Conservation (phyloP, 2,329 filamentous ascomycete genomes). For the Nakataea oryzae region DNA sequence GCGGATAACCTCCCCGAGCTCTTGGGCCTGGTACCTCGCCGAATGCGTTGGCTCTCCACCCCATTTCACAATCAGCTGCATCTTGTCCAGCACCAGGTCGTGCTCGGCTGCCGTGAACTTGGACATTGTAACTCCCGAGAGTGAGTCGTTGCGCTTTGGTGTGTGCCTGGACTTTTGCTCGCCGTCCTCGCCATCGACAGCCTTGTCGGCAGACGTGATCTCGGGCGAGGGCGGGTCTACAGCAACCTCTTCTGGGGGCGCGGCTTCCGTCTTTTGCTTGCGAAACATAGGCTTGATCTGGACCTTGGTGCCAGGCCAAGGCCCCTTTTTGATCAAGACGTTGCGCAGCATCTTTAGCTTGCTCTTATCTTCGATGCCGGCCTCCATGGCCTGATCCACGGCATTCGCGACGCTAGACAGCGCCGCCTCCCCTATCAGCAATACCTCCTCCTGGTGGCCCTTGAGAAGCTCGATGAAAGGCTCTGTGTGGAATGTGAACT, state of each 20-base stretch:
- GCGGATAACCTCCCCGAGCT: conserved; percentile 89
- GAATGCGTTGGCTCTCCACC: conserved; percentile 97
- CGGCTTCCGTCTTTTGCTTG: conserved; percentile 59
- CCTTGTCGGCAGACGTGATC: conserved; percentile 5
- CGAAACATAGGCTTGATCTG: conserved; percentile 99
- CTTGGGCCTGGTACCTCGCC: conserved; percentile 89
- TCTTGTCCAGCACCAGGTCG: conserved; percentile 84
- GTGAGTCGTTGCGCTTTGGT: conserved; percentile 66
- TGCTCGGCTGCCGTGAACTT: conserved; percentile 90
- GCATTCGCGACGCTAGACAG: conserved; percentile 82
- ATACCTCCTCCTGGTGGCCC: conserved; percentile 90
- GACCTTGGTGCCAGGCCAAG: conserved; percentile 92
- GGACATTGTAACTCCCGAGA: conserved; percentile 84
- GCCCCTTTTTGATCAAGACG: conserved; percentile 83
- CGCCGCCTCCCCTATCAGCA: conserved; percentile 85
- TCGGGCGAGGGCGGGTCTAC: neutral
- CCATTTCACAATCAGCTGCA: conserved; percentile 98
- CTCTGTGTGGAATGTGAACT: conserved; percentile 95
- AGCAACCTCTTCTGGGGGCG: conserved; percentile 13
- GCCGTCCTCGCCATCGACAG: conserved; percentile 8
- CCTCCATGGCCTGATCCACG: conserved; percentile 67
- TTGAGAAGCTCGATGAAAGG: conserved; percentile 92
- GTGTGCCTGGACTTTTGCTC: conserved; percentile 24
- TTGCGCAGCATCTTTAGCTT: conserved; percentile 83
- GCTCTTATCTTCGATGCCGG: conserved; percentile 71